phyloP scores from a whole-genome alignment of 805 yeast species.

The Yueomyces sp. region DNA sequence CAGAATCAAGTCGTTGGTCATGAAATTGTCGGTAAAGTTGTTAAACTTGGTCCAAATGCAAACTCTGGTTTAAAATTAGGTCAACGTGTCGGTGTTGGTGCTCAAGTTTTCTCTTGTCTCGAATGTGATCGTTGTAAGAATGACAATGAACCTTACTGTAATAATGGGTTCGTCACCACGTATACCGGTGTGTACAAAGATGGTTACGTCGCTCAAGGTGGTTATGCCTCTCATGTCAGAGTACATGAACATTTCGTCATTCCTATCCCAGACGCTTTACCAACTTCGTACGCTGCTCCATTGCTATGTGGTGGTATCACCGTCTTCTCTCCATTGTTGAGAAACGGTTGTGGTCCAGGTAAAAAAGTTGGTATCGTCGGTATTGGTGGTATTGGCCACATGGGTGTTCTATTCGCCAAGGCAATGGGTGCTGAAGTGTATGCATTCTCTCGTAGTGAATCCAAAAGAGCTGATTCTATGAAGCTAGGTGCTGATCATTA shows the following conservation, averaged over 20 bases:
- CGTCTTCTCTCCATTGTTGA: slow-evolving; percentile 50
- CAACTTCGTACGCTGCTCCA: slow-evolving; percentile 50
- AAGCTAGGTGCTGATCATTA: slow-evolving; percentile 40
- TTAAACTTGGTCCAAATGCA: slow-evolving; percentile 46
- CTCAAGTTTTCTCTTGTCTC: slow-evolving; percentile 47
- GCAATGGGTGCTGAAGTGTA: slow-evolving; percentile 49
- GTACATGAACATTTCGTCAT: slow-evolving; percentile 51
- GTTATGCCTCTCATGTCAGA: slow-evolving; percentile 54
- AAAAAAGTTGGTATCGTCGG: too few relatives aligned
- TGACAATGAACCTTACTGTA: slow-evolving; percentile 47
- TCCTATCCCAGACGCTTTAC: slow-evolving; percentile 44
- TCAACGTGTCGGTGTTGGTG: slow-evolving; percentile 56
- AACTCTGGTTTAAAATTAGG: slow-evolving; percentile 40
- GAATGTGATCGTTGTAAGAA: slow-evolving; percentile 46
- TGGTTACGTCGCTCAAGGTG: slow-evolving; percentile 46
- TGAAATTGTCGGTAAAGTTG: slow-evolving; percentile 49
- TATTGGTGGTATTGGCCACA: too few relatives aligned
- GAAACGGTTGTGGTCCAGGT: slow-evolving; percentile 20
- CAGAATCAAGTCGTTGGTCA: slow-evolving; percentile 46
- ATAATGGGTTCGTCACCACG: slow-evolving; percentile 30
- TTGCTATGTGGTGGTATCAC: slow-evolving; percentile 71
- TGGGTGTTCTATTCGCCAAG: slow-evolving; percentile 25
- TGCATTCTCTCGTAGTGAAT: slow-evolving; percentile 37
- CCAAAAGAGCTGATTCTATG: slow-evolving; percentile 32
- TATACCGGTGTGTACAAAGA: slow-evolving; percentile 33